Percentiles rank a stretch among this genome's conserved stretches.
phyloP scores from a whole-genome alignment of 2,329 filamentous ascomycete species.

The Dothideomycetes sp. region DNA sequence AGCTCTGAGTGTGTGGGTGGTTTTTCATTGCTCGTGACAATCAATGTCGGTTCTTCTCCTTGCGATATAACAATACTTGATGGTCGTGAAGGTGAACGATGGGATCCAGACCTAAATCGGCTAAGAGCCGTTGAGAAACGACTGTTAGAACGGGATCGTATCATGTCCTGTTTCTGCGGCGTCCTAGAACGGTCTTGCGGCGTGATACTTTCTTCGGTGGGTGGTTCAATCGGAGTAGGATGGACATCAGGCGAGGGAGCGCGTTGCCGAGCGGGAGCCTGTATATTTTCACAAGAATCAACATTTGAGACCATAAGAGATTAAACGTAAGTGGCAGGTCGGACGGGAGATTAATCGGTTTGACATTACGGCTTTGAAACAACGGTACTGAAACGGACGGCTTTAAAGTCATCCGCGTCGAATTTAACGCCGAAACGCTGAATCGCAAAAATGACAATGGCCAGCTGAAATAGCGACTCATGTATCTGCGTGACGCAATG shows the following conservation, averaged over 20 bases:
- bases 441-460: constrained; percentile 4
- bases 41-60: neutral
- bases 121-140: constrained; percentile 10
- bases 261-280: constrained; percentile 9
- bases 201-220: constrained; percentile 7
- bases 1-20: neutral
- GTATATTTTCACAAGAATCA: too few species aligned
- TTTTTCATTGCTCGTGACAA: neutral
- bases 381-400: constrained; percentile 8
- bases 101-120: constrained; percentile 1
- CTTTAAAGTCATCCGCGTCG: constrained; percentile 12
- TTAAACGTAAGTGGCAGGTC: constrained; percentile 1
- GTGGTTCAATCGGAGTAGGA: constrained; percentile 11
- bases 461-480: neutral
- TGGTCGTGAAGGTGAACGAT: constrained; percentile 3
- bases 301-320: neutral
- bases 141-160: constrained; percentile 2
- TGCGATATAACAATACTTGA: neutral
- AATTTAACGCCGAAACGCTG: constrained; percentile 12
- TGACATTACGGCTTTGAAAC: constrained; percentile 11
- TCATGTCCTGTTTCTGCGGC: too few species aligned
- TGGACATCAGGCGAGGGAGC: constrained; percentile 11
- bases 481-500: too few species aligned
- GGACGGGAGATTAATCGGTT: constrained; percentile 7
- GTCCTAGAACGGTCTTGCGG: too few species aligned